Evolutionary conservation across 75 land plant species (phyloP), one percentile per base, ranked within the genome.

Genomic region (Larix kaempferi): DNA sequence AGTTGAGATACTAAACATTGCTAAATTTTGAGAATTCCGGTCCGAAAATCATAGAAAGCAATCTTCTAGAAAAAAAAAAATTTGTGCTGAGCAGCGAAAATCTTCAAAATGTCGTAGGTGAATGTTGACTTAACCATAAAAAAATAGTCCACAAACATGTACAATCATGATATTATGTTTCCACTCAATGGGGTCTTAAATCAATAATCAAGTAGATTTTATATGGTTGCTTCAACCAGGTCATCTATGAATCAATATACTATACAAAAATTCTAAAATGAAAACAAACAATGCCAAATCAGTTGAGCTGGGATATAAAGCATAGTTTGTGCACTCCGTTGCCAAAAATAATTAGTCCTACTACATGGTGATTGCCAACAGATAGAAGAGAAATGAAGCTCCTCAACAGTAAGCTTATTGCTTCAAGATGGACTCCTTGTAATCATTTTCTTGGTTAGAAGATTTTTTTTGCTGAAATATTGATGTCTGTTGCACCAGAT

Each of bases 201-300:
- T 41, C 23, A 39, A 69, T 69, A 69, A 69, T 22, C 12, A 10
- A 39, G 12, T 54, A 37, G 13, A 69, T 1, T 12, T 22, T 39
- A 39, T 39, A 41, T 39, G 73, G 23, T 69, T 69, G 22, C 23
- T 69, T 44, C 73, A 21, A 69, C 73, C 52, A 69, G 49, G 73
- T 41, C 41, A 13, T 25, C 23, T 41, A 69, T 21, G 73, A 69
- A 29, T 69, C 73, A 69, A 69, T 41, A 41, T 21, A 69, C 73
- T n/a, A n/a, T 69, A 69, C 73, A 69, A 41, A 41, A 37, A 69
- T 12, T 7, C 73, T 12, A 37, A 69, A 41, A 41, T 12, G n/a
- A 21, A 69, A 69, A 69, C 52, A 69, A 41, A 39, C 73, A 23
- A 54, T 10, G 39, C 11, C 73, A 69, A 41, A 35, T 69, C 52